Percentiles rank a stretch among this genome's conserved stretches.
These are phyloP conservation scores for Talaromyces pinophilus DNA, from an alignment of 2,329 filamentous ascomycete species.

Conservation along the genomic window DNA sequence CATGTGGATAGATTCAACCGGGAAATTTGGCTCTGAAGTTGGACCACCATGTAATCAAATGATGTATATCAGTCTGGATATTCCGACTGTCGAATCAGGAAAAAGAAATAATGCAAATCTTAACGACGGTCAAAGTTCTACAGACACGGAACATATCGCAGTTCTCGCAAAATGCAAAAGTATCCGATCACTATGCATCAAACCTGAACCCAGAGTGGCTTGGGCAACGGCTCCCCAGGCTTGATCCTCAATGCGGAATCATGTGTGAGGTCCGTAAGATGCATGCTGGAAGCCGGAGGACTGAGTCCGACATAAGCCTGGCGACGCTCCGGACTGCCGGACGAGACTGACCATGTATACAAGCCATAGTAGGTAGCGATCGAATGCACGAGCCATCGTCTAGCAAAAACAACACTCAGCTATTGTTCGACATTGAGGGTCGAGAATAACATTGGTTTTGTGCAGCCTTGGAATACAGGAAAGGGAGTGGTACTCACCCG, in stretches of 20 bases:
- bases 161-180: neutral
- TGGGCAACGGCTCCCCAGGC: slow-evolving; percentile 41
- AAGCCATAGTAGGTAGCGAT: slow-evolving; percentile 92
- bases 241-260: slow-evolving; percentile 29
- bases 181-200: slow-evolving; percentile 22
- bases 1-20: neutral
- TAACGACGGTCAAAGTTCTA: neutral
- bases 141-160: neutral
- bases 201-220: slow-evolving; percentile 41
- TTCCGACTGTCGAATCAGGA: neutral
- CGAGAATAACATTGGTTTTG: neutral
- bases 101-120: neutral
- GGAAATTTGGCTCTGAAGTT: neutral
- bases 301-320: slow-evolving; percentile 79
- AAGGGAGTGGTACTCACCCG: slow-evolving; percentile 60
- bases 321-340: slow-evolving; percentile 68
- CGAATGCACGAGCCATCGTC: slow-evolving; percentile 88
- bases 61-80: neutral
- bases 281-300: slow-evolving; percentile 36
- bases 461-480: neutral
- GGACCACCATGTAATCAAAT: neutral
- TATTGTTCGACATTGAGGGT: slow-evolving; percentile 25
- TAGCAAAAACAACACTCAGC: slow-evolving; percentile 38
- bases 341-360: slow-evolving; percentile 75
- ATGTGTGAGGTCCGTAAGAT: slow-evolving; percentile 30